These are phyloP conservation scores for Penicillium decumbens DNA, from an alignment of 2,329 filamentous ascomycete species.

Conservation along the genomic window DNA sequence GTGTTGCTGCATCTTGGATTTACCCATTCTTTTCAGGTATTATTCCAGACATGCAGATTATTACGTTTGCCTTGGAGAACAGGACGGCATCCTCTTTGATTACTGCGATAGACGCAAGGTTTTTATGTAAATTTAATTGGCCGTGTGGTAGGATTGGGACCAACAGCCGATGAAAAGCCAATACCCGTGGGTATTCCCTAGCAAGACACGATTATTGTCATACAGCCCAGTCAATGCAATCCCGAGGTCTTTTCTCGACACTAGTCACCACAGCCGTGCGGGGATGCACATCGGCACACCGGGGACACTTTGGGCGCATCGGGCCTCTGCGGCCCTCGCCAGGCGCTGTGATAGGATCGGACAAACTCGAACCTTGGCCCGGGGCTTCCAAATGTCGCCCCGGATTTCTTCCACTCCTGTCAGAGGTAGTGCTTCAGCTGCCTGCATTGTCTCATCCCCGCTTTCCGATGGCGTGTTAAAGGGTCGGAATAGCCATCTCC, in stretches of 20 bases:
- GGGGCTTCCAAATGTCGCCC: no score
- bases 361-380: not conserved
- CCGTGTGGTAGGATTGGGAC: not conserved
- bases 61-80: no score
- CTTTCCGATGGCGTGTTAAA: constrained; percentile 1
- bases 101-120: no score
- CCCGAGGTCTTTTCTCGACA: not conserved
- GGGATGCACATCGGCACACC: constrained; percentile 7
- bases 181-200: not conserved
- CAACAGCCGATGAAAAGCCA: not conserved
- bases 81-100: no score
- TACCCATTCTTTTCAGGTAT: not conserved
- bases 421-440: not conserved
- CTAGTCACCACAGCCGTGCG: not conserved
- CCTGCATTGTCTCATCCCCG: not conserved
- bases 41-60: not conserved
- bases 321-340: not conserved
- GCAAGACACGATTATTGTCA: not conserved
- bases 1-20: not conserved
- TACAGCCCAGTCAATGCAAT: not conserved
- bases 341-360: constrained; percentile 7
- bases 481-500: not conserved
- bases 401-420: not conserved
- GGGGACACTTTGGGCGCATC: not conserved
- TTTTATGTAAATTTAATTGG: no score